Evolutionary conservation across 2,329 filamentous ascomycete species (phyloP), one percentile per base, ranked within the genome.

Genomic region (Madurella fahalii): DNA sequence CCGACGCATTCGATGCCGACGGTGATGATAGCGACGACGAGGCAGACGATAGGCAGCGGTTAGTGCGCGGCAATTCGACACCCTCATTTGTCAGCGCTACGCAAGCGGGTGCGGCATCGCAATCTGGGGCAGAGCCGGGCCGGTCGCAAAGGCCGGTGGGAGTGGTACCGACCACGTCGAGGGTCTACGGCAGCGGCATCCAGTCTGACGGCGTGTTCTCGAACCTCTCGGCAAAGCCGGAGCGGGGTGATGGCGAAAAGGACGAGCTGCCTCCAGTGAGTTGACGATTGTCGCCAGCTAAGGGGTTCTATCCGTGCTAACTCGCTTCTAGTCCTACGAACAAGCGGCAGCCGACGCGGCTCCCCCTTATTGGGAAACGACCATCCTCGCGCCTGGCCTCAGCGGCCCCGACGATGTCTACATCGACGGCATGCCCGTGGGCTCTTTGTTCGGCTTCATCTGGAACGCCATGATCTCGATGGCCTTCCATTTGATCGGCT

Each of bases 351-450:
- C 93, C 41, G 94, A 99, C 71, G 88, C 91, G 20, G 94, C 94
- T 46, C 94, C 94, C 1, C 94, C 94, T 0, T 99, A 99, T 73
- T 99, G 94, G 94, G 94, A 99, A 76, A 99, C 94, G 5, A 97
- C 94, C 0, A 96, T 99, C 61, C 82, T 99, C 49, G 93, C 92
- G 0, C 94, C 94, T 0, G 94, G 93, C 52, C 84, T 94, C 61
- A 88, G 88, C 50, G 89, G 88, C n/a, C 84, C 86, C 40, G 92
- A 97, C 68, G 94, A 99, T 71, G 93, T 99, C 46, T 99, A 94
- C 67, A 89, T 99, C 54, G 94, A 99, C 69, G 94, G 94, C 64
- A 86, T 99, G 67, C 91, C 95, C 2, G 94, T 95, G 50, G 90
- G 90, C 60, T 91, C 89, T 47, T 76, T 94, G 58, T 95, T 95